Evolutionary conservation across 176 grass and related monocot genomes (phyloP).

Genomic region (Eleusine coracana): DNA sequence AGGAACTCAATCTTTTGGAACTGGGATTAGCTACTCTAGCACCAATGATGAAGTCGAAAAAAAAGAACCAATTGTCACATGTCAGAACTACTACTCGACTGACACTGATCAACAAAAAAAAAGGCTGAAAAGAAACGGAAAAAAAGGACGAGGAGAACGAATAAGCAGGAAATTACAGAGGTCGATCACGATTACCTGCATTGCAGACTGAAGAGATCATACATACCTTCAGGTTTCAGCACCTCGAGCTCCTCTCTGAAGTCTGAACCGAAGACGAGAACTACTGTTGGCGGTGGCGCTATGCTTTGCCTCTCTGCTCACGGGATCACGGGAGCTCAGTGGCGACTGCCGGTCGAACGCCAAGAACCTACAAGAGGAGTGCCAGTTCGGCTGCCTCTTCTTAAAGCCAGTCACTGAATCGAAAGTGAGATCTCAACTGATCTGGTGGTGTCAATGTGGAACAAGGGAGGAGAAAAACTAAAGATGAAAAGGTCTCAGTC

Average conservation of each 20-base stretch:
- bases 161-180: conserved; percentile 12
- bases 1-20: conserved; percentile 5
- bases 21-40: background rate
- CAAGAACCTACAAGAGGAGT: conserved; percentile 25
- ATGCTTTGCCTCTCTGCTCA: background rate
- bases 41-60: background rate
- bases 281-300: background rate
- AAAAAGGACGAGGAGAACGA: background rate
- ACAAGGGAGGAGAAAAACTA: background rate
- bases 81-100: background rate
- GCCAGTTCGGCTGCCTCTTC: conserved; percentile 43
- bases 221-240: conserved; percentile 19
- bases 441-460: conserved; percentile 52
- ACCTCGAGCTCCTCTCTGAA: background rate
- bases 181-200: conserved; percentile 16
- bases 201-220: conserved; percentile 12
- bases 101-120: background rate
- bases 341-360: background rate
- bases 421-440: conserved; percentile 61
- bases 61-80: conserved; percentile 12
- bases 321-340: conserved; percentile 9
- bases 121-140: background rate
- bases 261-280: conserved; percentile 24
- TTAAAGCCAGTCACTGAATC: conserved; percentile 52
- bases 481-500: conserved; percentile 17